Base-by-base conservation (phyloP, 2,329 filamentous ascomycete genomes). In the Ascochyta clinopodiicola region DNA sequence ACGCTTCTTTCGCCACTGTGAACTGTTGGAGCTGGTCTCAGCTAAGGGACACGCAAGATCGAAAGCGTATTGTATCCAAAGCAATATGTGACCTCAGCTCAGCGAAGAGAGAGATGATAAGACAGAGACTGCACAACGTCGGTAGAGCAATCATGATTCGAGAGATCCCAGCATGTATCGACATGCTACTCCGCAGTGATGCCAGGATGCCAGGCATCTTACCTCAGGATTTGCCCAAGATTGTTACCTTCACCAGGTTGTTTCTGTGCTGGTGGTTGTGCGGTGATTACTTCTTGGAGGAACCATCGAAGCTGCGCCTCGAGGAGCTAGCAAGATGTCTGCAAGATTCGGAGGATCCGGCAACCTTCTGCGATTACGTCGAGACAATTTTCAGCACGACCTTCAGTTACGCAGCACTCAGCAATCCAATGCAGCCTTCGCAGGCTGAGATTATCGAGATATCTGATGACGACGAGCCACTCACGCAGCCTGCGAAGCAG, bases 11-110 rank as follows among this genome's bases (percentile, higher is more conserved):
- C 6, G 31, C 49, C 2, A 63, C 66, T 12, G 61, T 73, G 15
- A 56, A 59, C 10, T 48, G 56, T n/a, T 75, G 78, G 69, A 50
- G 56, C 4, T 79, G 74, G 70, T 48, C 59, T 3, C 50, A 72
- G 1, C 66, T 84, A 4, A 62, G 75, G 34, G 68, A 72, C 8
- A 66, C 70, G 2, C 38, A 57, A 8, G 80, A 84, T 57, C 70
- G 79, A 10, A 75, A 77, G 35, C 74, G 79, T 6, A 64, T 81
- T 1, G 59, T 83, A 21, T 76, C 81, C 44, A 79, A 80, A 46
- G 58, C 77, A 2, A 62, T 83, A 1, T 54, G 62, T 7, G 68
- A 75, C 10, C 66, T 78, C 56, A 46, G 21, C 9, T n/a, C 38
- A 2, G 27, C 47, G 9, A 60, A 69, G 6, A 57, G 62, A 7